Percentiles rank a stretch among this genome's conserved stretches.
Conservation (phyloP, 2,329 filamentous ascomycete genomes). For the Samsoniella hepiali region DNA sequence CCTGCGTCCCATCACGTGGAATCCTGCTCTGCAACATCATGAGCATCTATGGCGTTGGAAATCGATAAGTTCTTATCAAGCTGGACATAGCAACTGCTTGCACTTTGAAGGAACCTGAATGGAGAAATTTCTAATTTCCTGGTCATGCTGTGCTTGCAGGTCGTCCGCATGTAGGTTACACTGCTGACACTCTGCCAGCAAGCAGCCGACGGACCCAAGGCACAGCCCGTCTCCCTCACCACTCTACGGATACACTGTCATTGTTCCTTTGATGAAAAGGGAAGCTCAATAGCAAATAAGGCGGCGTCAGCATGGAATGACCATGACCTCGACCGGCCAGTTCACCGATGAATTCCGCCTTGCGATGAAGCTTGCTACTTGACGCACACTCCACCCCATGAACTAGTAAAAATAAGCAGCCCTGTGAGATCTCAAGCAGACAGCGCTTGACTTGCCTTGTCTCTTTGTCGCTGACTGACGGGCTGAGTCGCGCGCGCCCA, state of each 20-base stretch:
- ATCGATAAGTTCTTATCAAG: no score
- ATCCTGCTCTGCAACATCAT: neutral
- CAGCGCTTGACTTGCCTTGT: neutral
- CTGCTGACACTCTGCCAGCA: neutral
- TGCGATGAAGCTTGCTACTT: neutral
- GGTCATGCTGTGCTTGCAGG: neutral
- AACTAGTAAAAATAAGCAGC: neutral
- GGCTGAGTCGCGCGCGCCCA: neutral
- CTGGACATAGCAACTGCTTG: no score
- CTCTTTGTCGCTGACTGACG: neutral
- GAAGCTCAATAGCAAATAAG: neutral
- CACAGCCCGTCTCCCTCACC: neutral
- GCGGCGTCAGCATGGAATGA: neutral
- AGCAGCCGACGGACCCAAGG: neutral
- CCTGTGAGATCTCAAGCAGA: neutral
- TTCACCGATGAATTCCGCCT: neutral
- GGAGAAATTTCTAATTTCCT: no score
- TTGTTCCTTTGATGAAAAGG: neutral
- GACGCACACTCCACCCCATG: neutral
- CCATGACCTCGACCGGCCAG: neutral
- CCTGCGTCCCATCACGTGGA: neutral
- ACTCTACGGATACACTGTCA: neutral
- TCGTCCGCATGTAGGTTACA: neutral
- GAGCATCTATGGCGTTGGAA: no score
- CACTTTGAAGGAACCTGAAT: no score